Conservation (phyloP, 1,284 basidiomycete genomes). For the Ganoderma sinense region DNA sequence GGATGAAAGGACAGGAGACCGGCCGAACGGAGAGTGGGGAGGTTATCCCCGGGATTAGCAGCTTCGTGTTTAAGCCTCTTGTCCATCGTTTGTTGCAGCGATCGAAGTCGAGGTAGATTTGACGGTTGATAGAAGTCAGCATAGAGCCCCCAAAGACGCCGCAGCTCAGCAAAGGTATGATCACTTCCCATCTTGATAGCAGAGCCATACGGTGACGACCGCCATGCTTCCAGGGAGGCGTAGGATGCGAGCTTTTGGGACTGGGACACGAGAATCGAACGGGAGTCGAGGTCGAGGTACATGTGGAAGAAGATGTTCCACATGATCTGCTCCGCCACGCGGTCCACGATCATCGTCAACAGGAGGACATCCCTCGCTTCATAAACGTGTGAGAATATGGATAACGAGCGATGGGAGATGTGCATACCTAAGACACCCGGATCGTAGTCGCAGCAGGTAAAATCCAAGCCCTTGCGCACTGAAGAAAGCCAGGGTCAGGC, state of each 20-base stretch:
- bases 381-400: neutral
- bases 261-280: slow-evolving; percentile 49
- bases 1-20: neutral
- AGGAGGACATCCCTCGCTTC: slow-evolving; percentile 52
- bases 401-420: neutral
- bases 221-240: slow-evolving; percentile 51
- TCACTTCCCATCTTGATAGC: slow-evolving; percentile 46
- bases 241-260: slow-evolving; percentile 51
- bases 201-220: slow-evolving; percentile 46
- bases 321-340: slow-evolving; percentile 34
- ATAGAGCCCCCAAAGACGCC: slow-evolving; percentile 48
- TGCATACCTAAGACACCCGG: slow-evolving; percentile 60
- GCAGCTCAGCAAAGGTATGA: slow-evolving; percentile 51
- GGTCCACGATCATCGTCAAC: slow-evolving; percentile 46
- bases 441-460: slow-evolving; percentile 68
- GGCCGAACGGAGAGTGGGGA: neutral
- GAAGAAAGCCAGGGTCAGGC: slow-evolving; percentile 17
- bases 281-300: slow-evolving; percentile 51
- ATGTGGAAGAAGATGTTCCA: slow-evolving; percentile 71
- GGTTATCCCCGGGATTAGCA: neutral
- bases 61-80: neutral
- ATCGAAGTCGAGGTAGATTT: slow-evolving; percentile 8
- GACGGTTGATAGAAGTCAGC: slow-evolving; percentile 25
- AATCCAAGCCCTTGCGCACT: slow-evolving; percentile 51
- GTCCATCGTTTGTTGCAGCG: slow-evolving; percentile 29